These are phyloP conservation scores for Phytophthora cryptogea DNA, from an alignment of 352 stramenopile species.

Conservation along the genomic window DNA sequence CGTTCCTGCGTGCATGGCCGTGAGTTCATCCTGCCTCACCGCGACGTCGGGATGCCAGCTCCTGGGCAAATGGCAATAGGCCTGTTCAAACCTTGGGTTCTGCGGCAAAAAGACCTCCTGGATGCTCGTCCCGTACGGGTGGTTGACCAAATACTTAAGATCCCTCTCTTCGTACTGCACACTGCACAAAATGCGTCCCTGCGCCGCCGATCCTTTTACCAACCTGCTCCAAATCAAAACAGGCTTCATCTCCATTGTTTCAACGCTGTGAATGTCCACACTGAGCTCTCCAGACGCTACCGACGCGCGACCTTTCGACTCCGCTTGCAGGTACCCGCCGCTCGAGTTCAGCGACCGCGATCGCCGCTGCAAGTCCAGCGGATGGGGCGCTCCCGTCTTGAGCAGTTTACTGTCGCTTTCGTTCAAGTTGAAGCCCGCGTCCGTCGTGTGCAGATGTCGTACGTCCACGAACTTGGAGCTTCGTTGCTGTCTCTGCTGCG, in stretches of 20 bases:
- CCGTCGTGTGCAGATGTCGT: constrained; percentile 16
- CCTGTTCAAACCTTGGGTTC: constrained; percentile 77
- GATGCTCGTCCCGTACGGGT: constrained; percentile 74
- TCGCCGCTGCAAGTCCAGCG: constrained; percentile 32
- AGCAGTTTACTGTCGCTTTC: constrained; percentile 38
- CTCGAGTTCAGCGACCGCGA: constrained; percentile 52
- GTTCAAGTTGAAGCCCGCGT: constrained; percentile 6
- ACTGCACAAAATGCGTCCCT: constrained; percentile 69
- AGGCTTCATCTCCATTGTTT: constrained; percentile 47
- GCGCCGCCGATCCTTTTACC: constrained; percentile 58
- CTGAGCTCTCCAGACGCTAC: constrained; percentile 23
- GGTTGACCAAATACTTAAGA: constrained; percentile 61
- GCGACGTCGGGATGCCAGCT: constrained; percentile 80
- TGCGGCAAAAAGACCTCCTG: constrained; percentile 83
- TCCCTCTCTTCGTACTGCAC: constrained; percentile 81
- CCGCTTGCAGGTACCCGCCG: constrained; percentile 29
- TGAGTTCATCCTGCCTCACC: constrained; percentile 66
- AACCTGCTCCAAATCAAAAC: constrained; percentile 77
- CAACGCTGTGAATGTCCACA: neutral
- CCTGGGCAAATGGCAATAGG: constrained; percentile 76
- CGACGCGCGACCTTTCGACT: constrained; percentile 22
- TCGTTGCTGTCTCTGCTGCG: neutral
- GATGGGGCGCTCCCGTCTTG: constrained; percentile 1
- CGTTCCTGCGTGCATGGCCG: constrained; percentile 61
- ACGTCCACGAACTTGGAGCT: constrained; percentile 32